A percentile compares a stretch with the other conserved stretches of the same genome.
phyloP scores from a whole-genome alignment of 2,329 filamentous ascomycete genomes.

The Shiraia bambusicola region DNA sequence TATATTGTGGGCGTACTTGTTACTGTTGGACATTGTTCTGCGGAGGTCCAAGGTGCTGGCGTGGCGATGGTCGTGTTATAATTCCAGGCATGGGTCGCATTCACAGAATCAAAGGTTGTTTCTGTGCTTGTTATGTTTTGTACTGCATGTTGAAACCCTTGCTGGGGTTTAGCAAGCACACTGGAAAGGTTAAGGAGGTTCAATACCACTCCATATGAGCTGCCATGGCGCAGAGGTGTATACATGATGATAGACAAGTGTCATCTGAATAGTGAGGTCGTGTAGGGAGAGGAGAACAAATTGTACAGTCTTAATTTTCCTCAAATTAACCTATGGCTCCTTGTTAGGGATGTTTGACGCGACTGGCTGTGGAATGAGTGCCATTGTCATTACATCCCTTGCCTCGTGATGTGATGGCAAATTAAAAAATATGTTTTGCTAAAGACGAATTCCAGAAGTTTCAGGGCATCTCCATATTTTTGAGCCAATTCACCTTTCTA shows the following conservation, averaged over 20 bases:
- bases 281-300: background rate
- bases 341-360: slow-evolving; percentile 6
- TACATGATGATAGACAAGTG: no score
- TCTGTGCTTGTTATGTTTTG: background rate
- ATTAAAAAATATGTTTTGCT: background rate
- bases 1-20: slow-evolving; percentile 25
- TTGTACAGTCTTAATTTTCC: background rate
- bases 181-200: no score
- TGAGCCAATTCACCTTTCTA: background rate
- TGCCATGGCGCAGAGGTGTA: no score
- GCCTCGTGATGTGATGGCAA: background rate
- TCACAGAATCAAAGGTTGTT: slow-evolving; percentile 1
- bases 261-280: no score
- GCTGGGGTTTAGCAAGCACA: no score
- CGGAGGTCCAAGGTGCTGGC: slow-evolving; percentile 9
- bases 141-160: no score
- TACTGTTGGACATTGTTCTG: slow-evolving; percentile 12
- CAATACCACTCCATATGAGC: no score
- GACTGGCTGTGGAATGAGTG: slow-evolving; percentile 8
- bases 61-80: slow-evolving; percentile 15
- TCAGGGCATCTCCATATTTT: no score
- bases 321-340: no score
- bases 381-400: slow-evolving; percentile 4
- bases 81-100: slow-evolving; percentile 2
- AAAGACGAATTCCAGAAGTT: no score